Base-by-base conservation (phyloP, 2,329 filamentous ascomycete genomes). In the Teratosphaeria pseudoeucalypti region DNA sequence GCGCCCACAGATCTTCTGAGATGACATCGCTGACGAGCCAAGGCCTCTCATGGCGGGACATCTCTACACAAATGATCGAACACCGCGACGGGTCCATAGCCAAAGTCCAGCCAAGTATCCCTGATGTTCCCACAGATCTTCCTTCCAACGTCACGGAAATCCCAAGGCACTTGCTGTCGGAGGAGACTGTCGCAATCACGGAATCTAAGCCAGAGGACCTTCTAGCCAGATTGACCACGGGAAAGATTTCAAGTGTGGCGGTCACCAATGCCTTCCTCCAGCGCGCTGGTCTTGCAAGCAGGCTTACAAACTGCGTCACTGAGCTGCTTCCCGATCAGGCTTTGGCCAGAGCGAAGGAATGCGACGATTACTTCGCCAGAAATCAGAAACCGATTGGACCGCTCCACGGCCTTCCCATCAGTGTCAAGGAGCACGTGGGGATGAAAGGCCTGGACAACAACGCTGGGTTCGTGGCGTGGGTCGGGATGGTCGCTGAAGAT, bases 231-330 rank as follows among this genome's bases (percentile, higher is more conserved):
- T 72, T 85, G 39, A 74, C 78, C 6, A 72, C 70, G 6, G 77
- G 77, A 7, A 70, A 76, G 57, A 65, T 80, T 23, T 77, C 73
- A 11, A 73, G 77, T 34, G 72, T 71, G 1, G 68, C 73, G 16
- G 78, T 84, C 9, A 77, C 75, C 2, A 77, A 73, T 34, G 82
- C 82, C 1, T 85, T 84, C 67, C 70, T 84, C 52, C 73, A 80
- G 53, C 73, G 82, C 49, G 82, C 82, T 29, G 80, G 69, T 4
- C 68, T 85, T 23, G 81, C 82, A 1, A 79, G 81, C 62, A 76
- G 75, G 64, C 70, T 81, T 55, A 74, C 72, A 3, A 80, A 79
- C 64, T 81, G 77, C 61, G 67, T 79, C 23, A 79, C 77, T 0
- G 73, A 75, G 65, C 68, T 77, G 0, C 66, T 78, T 1, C 70